Conservation (phyloP, 2,329 filamentous ascomycete genomes). For the Periconia sp. region DNA sequence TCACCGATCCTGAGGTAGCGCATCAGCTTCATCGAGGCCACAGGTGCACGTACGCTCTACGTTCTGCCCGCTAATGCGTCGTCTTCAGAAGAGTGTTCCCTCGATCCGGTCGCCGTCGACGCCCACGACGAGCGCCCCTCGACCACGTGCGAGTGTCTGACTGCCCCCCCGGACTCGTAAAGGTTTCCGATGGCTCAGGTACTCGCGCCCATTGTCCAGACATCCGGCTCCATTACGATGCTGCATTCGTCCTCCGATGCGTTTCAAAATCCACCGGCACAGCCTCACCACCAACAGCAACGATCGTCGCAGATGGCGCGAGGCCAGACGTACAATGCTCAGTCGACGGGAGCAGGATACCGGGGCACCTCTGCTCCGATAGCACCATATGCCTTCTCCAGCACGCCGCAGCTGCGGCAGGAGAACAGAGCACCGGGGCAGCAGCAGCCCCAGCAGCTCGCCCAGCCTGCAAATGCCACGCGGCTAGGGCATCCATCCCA, state of each 20-base stretch:
- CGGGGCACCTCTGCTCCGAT: slow-evolving; percentile 53
- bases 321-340: slow-evolving; percentile 51
- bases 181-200: slow-evolving; percentile 49
- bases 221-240: slow-evolving; percentile 57
- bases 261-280: slow-evolving; percentile 49
- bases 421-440: slow-evolving; percentile 62
- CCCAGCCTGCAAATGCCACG: slow-evolving; percentile 30
- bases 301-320: slow-evolving; percentile 50
- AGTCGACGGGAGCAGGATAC: slow-evolving; percentile 47
- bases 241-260: slow-evolving; percentile 57
- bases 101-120: slow-evolving; percentile 20
- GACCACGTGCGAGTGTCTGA: slow-evolving; percentile 25
- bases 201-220: slow-evolving; percentile 56
- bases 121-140: slow-evolving; percentile 21
- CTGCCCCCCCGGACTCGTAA: slow-evolving; percentile 24
- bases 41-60: slow-evolving; percentile 10
- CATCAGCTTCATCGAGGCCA: slow-evolving; percentile 14
- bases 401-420: slow-evolving; percentile 61
- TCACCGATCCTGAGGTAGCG: slow-evolving; percentile 13
- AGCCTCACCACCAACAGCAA: slow-evolving; percentile 45
- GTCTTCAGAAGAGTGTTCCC: slow-evolving; percentile 18
- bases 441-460: slow-evolving; percentile 42
- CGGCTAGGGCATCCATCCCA: slow-evolving; percentile 45
- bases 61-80: slow-evolving; percentile 24
- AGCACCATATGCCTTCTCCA: slow-evolving; percentile 58